Percentiles rank a stretch among this genome's conserved stretches.
Conservation (phyloP, 495 filamentous ascomycete species). For the Glutinoglossum americanum region DNA sequence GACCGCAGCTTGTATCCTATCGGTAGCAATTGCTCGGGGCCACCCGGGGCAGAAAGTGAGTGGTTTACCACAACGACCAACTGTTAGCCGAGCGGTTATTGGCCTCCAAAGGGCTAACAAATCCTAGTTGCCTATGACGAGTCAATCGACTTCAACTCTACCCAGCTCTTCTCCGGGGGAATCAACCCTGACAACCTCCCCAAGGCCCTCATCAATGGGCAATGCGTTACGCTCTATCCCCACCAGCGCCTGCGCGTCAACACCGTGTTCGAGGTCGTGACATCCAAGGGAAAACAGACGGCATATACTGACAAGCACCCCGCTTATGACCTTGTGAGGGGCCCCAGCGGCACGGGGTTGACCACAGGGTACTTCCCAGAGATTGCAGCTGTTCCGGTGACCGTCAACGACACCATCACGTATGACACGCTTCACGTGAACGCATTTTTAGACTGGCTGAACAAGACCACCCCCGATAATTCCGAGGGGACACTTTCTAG, state of each 20-base stretch:
- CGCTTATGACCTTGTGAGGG: slow-evolving; percentile 18
- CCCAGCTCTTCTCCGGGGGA: slow-evolving; percentile 15
- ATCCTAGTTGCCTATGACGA: slow-evolving; percentile 13
- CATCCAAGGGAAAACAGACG: slow-evolving; percentile 12
- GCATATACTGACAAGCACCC: slow-evolving; percentile 22
- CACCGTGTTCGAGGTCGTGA: slow-evolving; percentile 18
- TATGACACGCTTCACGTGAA: slow-evolving; percentile 17
- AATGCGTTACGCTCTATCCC: slow-evolving; percentile 14
- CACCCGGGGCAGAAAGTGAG: slow-evolving; percentile 14
- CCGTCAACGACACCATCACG: slow-evolving; percentile 13
- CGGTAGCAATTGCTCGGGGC: slow-evolving; percentile 13
- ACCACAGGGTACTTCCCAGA: slow-evolving; percentile 20
- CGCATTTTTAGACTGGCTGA: slow-evolving; percentile 17
- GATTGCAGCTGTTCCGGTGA: slow-evolving; percentile 10
- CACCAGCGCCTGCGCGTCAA: slow-evolving; percentile 19
- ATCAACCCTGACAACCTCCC: slow-evolving; percentile 17
- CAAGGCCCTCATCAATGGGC: slow-evolving; percentile 11
- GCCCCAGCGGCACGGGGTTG: slow-evolving; percentile 17
- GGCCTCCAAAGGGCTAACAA: background rate
- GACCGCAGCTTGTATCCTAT: slow-evolving; percentile 14
- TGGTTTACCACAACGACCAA: background rate
- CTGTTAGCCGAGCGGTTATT: background rate
- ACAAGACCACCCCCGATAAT: slow-evolving; percentile 12
- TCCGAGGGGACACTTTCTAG: slow-evolving; percentile 9
- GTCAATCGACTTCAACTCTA: slow-evolving; percentile 12